Evolutionary conservation across 345 rosid genomes (phyloP).

Genomic region (Anacardium occidentale): DNA sequence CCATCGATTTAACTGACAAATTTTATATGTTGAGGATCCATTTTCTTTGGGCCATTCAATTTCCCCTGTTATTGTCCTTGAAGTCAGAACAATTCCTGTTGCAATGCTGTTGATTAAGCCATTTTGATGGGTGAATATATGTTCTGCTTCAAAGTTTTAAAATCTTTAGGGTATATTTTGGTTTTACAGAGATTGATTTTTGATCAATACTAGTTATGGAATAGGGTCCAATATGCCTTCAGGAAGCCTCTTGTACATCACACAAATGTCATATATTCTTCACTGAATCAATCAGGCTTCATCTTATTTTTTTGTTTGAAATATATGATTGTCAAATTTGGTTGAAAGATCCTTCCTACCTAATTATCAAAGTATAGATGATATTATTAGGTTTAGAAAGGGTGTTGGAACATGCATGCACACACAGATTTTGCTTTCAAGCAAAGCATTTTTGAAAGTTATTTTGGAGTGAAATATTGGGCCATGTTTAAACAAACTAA

Average conservation of each 20-base stretch:
- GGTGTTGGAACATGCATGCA: background rate
- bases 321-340: background rate
- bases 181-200: background rate
- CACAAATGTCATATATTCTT: background rate
- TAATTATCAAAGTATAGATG: background rate
- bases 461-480: background rate
- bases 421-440: background rate
- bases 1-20: background rate
- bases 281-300: background rate
- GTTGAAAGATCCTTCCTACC: background rate
- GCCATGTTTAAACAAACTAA: background rate
- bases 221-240: background rate
- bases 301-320: background rate
- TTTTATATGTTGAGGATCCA: background rate
- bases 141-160: background rate
- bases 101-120: background rate
- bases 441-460: background rate
- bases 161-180: background rate
- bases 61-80: background rate
- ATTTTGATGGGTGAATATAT: background rate
- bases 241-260: slow-evolving; percentile 6
- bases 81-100: background rate
- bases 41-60: background rate
- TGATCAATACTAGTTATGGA: background rate
- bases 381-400: background rate